Evolutionary conservation across 768 basidiomycete species (phyloP), one percentile per base, ranked within the genome.

Genomic region (Psilocybe cubensis): DNA sequence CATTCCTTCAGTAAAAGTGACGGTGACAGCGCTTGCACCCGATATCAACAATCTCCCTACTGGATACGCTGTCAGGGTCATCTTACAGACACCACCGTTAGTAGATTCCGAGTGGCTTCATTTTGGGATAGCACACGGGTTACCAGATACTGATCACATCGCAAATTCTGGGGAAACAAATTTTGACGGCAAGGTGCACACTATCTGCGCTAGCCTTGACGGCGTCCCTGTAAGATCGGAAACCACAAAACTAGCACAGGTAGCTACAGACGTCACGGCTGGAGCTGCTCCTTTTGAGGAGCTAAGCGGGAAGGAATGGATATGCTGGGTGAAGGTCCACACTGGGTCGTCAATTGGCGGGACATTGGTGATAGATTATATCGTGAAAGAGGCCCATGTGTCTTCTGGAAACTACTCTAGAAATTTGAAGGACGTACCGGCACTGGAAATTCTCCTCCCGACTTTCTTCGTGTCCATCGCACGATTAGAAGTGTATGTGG

Each of bases 381-480:
- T 89, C 25, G 88, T 88, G 25, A 78, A 67, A 62, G 71, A 74
- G 24, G 60, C 63, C 45, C 56, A 53, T 41, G 24, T 23, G 61
- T 62, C 25, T 57, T 57, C 52, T 57, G 58, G 45, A 55, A 58
- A 76, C 71, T 69, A 72, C 38, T 83, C 79, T 60, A 72, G 63
- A 54, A 79, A 72, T 58, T 62, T 59, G 44, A 70, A 61, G 24
- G 68, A 70, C 27, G 46, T 52, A 23, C 68, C 65, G 49, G 62
- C 63, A 3, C 58, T 71, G 42, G 65, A 82, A 59, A 68, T 91
- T 18, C 72, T 88, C 43, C 68, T 93, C 42, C 91, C 91, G 7
- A 83, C 84, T n/a, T 93, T 93, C 64, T 68, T 83, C 3, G 72
- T 91, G n/a, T 83, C 89, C 6, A 74, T 92, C 41, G 85, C 86